A percentile compares a stretch with the other conserved stretches of the same genome.
Evolutionary conservation across 495 filamentous ascomycete genomes (phyloP).

Genomic region (Penicillium diatomitis): DNA sequence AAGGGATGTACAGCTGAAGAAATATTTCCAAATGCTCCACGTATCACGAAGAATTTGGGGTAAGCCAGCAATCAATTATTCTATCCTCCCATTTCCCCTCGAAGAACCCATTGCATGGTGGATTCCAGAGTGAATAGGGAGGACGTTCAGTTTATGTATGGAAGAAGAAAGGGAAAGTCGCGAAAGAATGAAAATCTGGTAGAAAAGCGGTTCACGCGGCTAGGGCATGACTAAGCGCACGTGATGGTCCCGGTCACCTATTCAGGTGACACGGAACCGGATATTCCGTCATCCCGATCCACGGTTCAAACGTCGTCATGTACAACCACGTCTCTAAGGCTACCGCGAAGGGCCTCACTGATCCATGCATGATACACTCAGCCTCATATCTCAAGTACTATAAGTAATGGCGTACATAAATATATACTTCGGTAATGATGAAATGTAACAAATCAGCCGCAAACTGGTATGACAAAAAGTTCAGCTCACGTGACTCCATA

Average conservation of each 20-base stretch:
- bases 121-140: slow-evolving; percentile 42
- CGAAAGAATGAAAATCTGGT: slow-evolving; percentile 15
- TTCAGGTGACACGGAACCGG: neutral
- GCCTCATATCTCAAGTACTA: no score
- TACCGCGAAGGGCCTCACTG: no score
- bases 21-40: slow-evolving; percentile 46
- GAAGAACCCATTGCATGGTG: slow-evolving; percentile 31
- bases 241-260: slow-evolving; percentile 6
- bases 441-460: no score
- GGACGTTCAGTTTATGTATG: slow-evolving; percentile 33
- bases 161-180: slow-evolving; percentile 29
- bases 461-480: no score
- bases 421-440: no score
- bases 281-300: no score
- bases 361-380: no score
- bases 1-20: slow-evolving; percentile 34
- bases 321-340: no score
- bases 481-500: no score
- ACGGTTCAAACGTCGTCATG: no score
- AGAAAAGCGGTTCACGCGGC: slow-evolving; percentile 2
- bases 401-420: no score
- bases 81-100: slow-evolving; percentile 45
- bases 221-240: slow-evolving; percentile 6
- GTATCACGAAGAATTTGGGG: slow-evolving; percentile 38
- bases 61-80: slow-evolving; percentile 38